Conservation (phyloP, 345 rosid species). For the Brassica juncea region DNA sequence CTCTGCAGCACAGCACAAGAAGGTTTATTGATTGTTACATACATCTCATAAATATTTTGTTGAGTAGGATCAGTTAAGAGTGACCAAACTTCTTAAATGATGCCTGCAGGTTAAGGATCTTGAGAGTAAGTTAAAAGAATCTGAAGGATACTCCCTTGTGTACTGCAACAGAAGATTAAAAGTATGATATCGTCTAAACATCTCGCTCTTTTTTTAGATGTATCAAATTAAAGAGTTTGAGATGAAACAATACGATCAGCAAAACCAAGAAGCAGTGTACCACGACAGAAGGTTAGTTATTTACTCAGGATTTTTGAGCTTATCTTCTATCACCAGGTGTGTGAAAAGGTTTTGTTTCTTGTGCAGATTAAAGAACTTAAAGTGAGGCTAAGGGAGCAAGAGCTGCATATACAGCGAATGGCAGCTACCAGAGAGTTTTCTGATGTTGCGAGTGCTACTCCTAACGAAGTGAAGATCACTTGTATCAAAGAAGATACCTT, state of each 20-base stretch:
- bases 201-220: neutral
- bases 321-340: neutral
- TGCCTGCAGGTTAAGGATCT: constrained; percentile 63
- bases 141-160: constrained; percentile 45
- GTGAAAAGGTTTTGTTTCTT: neutral
- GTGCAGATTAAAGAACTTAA: constrained; percentile 82
- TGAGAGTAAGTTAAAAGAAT: constrained; percentile 69
- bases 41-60: neutral
- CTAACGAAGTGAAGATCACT: constrained; percentile 49
- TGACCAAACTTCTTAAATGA: neutral
- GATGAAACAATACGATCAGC: constrained; percentile 57
- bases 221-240: constrained; percentile 71
- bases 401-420: constrained; percentile 49
- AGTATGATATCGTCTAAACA: neutral
- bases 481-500: constrained; percentile 47
- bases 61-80: neutral
- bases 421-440: constrained; percentile 41
- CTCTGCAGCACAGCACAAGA: constrained; percentile 48
- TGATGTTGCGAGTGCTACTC: constrained; percentile 48
- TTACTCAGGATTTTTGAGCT: neutral
- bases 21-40: constrained; percentile 45
- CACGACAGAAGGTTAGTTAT: constrained; percentile 51
- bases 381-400: constrained; percentile 70
- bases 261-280: constrained; percentile 52
- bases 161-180: constrained; percentile 61